Evolutionary conservation across 2,329 filamentous ascomycete species (phyloP).

Genomic region (Fusarium sulawesiense): DNA sequence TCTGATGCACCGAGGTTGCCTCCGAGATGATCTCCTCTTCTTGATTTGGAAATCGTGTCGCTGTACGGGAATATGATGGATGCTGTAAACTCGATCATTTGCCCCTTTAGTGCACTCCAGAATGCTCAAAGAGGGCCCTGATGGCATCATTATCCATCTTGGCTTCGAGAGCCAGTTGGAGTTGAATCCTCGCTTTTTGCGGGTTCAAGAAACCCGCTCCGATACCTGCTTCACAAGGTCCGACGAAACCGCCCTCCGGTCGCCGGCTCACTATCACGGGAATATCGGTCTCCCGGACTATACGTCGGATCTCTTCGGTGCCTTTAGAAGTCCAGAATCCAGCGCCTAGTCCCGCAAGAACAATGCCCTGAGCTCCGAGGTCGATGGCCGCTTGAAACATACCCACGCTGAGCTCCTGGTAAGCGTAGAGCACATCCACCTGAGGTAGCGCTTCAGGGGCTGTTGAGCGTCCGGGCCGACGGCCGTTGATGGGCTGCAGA

Average conservation of each 20-base stretch:
- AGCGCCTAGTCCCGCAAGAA: constrained; percentile 66
- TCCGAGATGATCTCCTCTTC: constrained; percentile 19
- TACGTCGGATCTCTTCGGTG: constrained; percentile 53
- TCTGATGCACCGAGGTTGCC: constrained; percentile 29
- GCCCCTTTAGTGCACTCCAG: constrained; percentile 42
- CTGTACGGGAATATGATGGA: constrained; percentile 19
- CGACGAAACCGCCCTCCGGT: constrained; percentile 65
- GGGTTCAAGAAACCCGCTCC: constrained; percentile 66
- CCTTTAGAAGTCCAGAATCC: constrained; percentile 60
- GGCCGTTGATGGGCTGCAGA: constrained; percentile 42
- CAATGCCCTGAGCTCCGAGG: constrained; percentile 64
- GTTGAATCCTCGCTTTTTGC: constrained; percentile 64
- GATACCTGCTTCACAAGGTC: constrained; percentile 52
- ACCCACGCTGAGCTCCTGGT: constrained; percentile 63
- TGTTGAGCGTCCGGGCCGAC: constrained; percentile 19
- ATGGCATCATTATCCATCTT: constrained; percentile 46
- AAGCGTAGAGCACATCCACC: constrained; percentile 67
- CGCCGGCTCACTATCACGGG: constrained; percentile 64
- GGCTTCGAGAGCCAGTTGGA: constrained; percentile 56
- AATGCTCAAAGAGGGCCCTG: constrained; percentile 46
- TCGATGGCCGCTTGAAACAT: constrained; percentile 61
- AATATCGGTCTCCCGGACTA: constrained; percentile 58
- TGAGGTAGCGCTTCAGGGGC: constrained; percentile 56
- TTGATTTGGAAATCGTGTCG: constrained; percentile 19
- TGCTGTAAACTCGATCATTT: constrained; percentile 15